Evolutionary conservation across 768 basidiomycete species (phyloP).

Genomic region (Psilocybe tampanensis): DNA sequence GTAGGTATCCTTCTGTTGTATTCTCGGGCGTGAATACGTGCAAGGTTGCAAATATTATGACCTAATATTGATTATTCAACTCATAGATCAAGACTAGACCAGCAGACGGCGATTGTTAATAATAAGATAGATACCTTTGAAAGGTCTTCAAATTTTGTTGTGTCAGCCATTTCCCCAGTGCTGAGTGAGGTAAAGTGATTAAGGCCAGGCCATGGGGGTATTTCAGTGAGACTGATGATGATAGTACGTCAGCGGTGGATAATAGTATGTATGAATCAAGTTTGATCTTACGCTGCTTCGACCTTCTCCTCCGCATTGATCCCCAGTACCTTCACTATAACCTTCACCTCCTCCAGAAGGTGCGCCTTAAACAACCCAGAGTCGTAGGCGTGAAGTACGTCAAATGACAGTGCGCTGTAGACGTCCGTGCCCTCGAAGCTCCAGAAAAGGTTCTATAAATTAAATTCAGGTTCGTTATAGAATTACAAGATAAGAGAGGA

Average conservation of each 20-base stretch:
- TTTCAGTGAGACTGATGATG: constrained; percentile 1
- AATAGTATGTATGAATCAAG: background rate
- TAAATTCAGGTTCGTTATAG: background rate
- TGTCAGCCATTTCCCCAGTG: constrained; percentile 11
- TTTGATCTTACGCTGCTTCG: background rate
- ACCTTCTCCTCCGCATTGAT: background rate
- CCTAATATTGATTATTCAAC: background rate
- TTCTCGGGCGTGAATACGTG: background rate
- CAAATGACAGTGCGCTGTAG: constrained; percentile 13
- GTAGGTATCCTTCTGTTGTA: constrained; percentile 16
- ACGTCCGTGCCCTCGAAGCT: background rate
- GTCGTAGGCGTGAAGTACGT: constrained; percentile 17
- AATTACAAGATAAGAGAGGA: background rate
- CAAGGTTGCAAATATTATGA: background rate
- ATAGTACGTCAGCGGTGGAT: too few relatives aligned
- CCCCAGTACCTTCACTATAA: background rate
- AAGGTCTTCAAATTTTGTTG: background rate
- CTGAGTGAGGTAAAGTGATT: constrained; percentile 7
- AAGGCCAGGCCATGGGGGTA: constrained; percentile 13
- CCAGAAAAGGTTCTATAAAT: constrained; percentile 17
- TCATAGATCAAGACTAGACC: background rate
- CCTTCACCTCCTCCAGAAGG: constrained; percentile 27
- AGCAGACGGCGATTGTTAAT: background rate
- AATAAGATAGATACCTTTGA: background rate
- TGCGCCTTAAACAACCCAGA: constrained; percentile 27